These are phyloP conservation scores for Fraxinus ornus DNA, from an alignment of 305 asterid species.

Conservation along the genomic window DNA sequence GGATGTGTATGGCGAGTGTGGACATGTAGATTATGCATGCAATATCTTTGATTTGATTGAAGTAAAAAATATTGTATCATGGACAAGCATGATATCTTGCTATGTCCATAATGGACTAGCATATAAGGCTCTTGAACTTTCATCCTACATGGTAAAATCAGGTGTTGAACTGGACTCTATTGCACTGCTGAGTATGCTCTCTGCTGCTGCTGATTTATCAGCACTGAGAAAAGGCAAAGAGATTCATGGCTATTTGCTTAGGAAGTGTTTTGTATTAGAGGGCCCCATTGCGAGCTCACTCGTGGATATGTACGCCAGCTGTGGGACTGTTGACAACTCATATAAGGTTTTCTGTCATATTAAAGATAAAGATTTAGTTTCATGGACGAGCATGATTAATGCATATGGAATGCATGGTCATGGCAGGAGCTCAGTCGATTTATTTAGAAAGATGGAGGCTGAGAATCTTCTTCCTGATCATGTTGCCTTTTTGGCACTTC, in stretches of 20 bases:
- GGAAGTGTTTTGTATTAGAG: conserved; percentile 48
- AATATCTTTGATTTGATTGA: conserved; percentile 40
- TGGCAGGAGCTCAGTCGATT: conserved; percentile 49
- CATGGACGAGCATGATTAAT: conserved; percentile 79
- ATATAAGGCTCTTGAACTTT: conserved; percentile 61
- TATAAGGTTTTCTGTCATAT: conserved; percentile 45
- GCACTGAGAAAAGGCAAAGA: conserved; percentile 74
- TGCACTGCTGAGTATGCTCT: conserved; percentile 54
- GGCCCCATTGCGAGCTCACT: conserved; percentile 69
- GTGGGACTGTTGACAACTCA: conserved; percentile 66
- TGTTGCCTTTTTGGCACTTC: conserved; percentile 62
- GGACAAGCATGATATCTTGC: conserved; percentile 79
- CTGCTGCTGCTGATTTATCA: conserved; percentile 61
- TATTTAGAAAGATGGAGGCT: conserved; percentile 52
- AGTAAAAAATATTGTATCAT: conserved; percentile 58
- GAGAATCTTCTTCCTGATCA: conserved; percentile 61
- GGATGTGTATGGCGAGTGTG: conserved; percentile 69
- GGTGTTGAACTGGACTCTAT: conserved; percentile 58
- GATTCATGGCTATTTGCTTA: conserved; percentile 61
- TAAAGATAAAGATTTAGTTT: conserved; percentile 44
- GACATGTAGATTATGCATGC: conserved; percentile 50
- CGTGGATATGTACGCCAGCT: conserved; percentile 72
- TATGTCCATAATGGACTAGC: conserved; percentile 64
- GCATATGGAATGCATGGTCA: conserved; percentile 85
- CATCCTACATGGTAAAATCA: conserved; percentile 46